Percentiles rank a stretch among this genome's conserved stretches.
phyloP scores from a whole-genome alignment of 73 alveolate species.

The Loxodes magnus region DNA sequence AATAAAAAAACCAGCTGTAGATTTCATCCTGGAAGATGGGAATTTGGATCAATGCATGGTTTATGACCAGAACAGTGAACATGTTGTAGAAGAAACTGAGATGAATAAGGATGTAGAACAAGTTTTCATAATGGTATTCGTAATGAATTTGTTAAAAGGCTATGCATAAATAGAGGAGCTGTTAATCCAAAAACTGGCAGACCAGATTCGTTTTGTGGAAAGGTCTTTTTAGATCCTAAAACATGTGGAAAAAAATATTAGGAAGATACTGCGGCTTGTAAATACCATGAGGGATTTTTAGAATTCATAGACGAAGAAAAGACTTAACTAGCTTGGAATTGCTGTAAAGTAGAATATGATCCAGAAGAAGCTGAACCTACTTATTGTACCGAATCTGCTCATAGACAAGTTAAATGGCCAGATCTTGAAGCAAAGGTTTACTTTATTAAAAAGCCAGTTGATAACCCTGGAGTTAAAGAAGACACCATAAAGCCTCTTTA shows the following conservation, averaged over 20 bases:
- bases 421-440: slow-evolving; percentile 93
- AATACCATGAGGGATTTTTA: slow-evolving; percentile 74
- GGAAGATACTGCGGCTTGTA: slow-evolving; percentile 55
- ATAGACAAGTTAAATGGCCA: slow-evolving; percentile 84
- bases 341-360: slow-evolving; percentile 60
- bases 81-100: slow-evolving; percentile 94
- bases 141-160: slow-evolving; percentile 38
- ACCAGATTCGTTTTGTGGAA: slow-evolving; percentile 93
- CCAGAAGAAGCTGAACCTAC: slow-evolving; percentile 40
- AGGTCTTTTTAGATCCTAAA: slow-evolving; percentile 40
- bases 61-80: slow-evolving; percentile 99
- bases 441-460: slow-evolving; percentile 60
- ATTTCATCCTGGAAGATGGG: slow-evolving; percentile 93
- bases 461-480: slow-evolving; percentile 48
- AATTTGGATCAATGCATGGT: slow-evolving; percentile 92
- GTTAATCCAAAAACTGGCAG: slow-evolving; percentile 51
- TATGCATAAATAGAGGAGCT: slow-evolving; percentile 88
- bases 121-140: slow-evolving; percentile 87
- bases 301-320: slow-evolving; percentile 25
- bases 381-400: slow-evolving; percentile 61
- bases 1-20: slow-evolving; percentile 62
- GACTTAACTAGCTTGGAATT: slow-evolving; percentile 68
- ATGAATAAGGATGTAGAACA: slow-evolving; percentile 77
- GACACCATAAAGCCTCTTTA: no score
- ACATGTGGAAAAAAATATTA: slow-evolving; percentile 36